Evolutionary conservation across 2,329 filamentous ascomycete species (phyloP).

Genomic region (Pseudocercospora ulei): DNA sequence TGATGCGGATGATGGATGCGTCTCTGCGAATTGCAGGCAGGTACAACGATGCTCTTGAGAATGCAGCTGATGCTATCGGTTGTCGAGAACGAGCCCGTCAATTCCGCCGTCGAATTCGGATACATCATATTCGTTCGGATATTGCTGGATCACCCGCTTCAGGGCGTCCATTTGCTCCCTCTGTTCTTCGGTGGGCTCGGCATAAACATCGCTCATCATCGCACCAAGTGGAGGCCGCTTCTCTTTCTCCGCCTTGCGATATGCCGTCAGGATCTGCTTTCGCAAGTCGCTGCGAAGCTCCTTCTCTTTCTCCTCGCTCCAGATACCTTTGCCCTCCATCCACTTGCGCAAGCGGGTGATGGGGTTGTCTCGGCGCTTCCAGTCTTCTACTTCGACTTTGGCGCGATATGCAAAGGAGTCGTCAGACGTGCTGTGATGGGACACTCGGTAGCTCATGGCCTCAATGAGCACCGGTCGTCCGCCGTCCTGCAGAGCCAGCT

Average conservation of each 20-base stretch:
- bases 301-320: conserved; percentile 77
- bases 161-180: conserved; percentile 66
- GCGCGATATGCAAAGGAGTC: conserved; percentile 95
- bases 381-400: conserved; percentile 85
- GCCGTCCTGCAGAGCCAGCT: conserved; percentile 68
- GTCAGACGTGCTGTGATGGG: conserved; percentile 91
- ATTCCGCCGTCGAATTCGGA: conserved; percentile 64
- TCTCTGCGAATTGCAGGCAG: background rate
- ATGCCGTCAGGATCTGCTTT: conserved; percentile 72
- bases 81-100: conserved; percentile 45
- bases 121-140: conserved; percentile 87
- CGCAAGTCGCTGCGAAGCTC: conserved; percentile 55
- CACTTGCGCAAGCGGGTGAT: conserved; percentile 79
- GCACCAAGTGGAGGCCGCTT: conserved; percentile 63
- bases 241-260: conserved; percentile 70
- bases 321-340: conserved; percentile 71
- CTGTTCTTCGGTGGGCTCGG: conserved; percentile 70
- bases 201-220: conserved; percentile 85
- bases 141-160: conserved; percentile 66
- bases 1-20: conserved; percentile 7
- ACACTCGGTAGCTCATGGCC: conserved; percentile 96
- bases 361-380: conserved; percentile 83
- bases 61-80: conserved; percentile 13
- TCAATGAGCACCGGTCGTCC: conserved; percentile 79
- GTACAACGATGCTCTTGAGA: no score